These are phyloP conservation scores for Cadophora sp. DNA, from an alignment of 2,329 filamentous ascomycete species.

Conservation along the genomic window DNA sequence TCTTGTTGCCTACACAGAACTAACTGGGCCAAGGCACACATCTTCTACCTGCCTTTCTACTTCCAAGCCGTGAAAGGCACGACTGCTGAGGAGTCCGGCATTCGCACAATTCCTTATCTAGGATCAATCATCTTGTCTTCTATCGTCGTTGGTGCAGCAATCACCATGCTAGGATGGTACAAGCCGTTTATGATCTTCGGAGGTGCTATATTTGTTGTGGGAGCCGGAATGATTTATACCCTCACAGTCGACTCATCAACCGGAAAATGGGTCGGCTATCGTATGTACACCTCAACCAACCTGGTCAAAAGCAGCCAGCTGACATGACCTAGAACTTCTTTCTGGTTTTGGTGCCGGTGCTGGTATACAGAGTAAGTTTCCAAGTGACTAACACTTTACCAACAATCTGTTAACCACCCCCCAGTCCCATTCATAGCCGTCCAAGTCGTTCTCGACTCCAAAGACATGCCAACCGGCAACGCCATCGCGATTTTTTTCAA, in stretches of 20 bases:
- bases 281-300: not conserved
- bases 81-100: constrained; percentile 48
- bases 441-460: constrained; percentile 55
- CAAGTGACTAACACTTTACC: not conserved
- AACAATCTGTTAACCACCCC: not conserved
- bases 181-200: constrained; percentile 55
- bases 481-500: constrained; percentile 64
- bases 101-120: constrained; percentile 51
- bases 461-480: constrained; percentile 61
- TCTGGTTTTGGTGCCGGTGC: constrained; percentile 55
- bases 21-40: constrained; percentile 53
- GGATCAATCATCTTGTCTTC: constrained; percentile 52
- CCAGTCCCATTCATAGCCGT: constrained; percentile 59
- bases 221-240: constrained; percentile 51
- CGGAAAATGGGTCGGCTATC: constrained; percentile 59
- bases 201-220: constrained; percentile 51
- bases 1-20: constrained; percentile 45
- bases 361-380: constrained; percentile 36
- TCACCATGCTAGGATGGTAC: constrained; percentile 51
- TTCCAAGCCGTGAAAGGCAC: constrained; percentile 56
- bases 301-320: not conserved
- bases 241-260: constrained; percentile 50
- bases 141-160: constrained; percentile 48
- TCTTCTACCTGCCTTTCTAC: constrained; percentile 60
- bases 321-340: constrained; percentile 47